phyloP scores from a whole-genome alignment of 768 basidiomycete species.

The Naganishia onofrii region DNA sequence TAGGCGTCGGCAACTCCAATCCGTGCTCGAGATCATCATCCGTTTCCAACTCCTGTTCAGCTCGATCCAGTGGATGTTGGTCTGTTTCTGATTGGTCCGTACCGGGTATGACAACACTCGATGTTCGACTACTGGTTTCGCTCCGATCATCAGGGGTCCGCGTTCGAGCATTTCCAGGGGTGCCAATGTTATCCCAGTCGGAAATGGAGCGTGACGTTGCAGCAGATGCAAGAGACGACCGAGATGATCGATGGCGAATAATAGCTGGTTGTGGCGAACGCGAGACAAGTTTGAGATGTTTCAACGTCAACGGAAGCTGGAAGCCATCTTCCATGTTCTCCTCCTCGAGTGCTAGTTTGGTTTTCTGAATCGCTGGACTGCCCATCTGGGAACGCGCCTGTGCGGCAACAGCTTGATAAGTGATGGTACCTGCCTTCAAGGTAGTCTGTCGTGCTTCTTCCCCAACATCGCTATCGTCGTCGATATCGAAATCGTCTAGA shows the following conservation, averaged over 20 bases:
- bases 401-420: slow-evolving; percentile 40
- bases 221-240: slow-evolving; percentile 28
- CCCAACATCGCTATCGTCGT: slow-evolving; percentile 38
- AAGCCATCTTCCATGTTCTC: slow-evolving; percentile 42
- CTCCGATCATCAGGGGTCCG: slow-evolving; percentile 25
- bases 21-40: slow-evolving; percentile 46
- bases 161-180: slow-evolving; percentile 27
- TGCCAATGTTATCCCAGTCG: slow-evolving; percentile 30
- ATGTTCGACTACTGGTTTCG: slow-evolving; percentile 38
- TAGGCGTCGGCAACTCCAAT: slow-evolving; percentile 40
- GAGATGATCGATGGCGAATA: slow-evolving; percentile 26
- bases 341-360: slow-evolving; percentile 28
- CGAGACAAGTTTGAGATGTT: slow-evolving; percentile 41
- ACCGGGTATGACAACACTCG: slow-evolving; percentile 30
- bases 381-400: slow-evolving; percentile 8
- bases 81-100: slow-evolving; percentile 33
- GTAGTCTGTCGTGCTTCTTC: slow-evolving; percentile 40
- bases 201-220: slow-evolving; percentile 16
- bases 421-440: slow-evolving; percentile 45
- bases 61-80: slow-evolving; percentile 17
- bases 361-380: background rate
- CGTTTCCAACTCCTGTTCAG: slow-evolving; percentile 27
- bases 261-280: slow-evolving; percentile 21
- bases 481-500: slow-evolving; percentile 40
- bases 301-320: slow-evolving; percentile 44